Evolutionary conservation across 1,139 yeast species (phyloP).

Genomic region (Pichia sp.): DNA sequence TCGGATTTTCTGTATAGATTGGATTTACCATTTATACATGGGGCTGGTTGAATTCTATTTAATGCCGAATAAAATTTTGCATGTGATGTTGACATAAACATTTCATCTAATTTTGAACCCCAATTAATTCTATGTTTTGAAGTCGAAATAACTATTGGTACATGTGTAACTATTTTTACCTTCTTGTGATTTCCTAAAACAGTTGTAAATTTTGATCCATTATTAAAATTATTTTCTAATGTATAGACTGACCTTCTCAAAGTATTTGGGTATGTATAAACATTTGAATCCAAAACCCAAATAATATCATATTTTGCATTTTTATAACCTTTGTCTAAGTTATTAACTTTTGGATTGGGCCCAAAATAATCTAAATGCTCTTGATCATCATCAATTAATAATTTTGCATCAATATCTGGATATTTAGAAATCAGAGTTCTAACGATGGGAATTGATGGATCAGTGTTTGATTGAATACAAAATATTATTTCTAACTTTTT

Average conservation of each 20-base stretch:
- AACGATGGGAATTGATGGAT: conserved; percentile 61
- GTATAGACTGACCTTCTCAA: conserved; percentile 60
- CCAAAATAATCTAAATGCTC: conserved; percentile 50
- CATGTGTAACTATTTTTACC: conserved; percentile 74
- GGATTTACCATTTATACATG: conserved; percentile 92
- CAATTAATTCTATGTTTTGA: conserved; percentile 24
- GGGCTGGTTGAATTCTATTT: conserved; percentile 71
- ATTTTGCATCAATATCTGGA: conserved; percentile 52
- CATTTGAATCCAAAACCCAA: conserved; percentile 89
- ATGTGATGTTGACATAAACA: conserved; percentile 79
- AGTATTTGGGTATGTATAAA: conserved; percentile 67
- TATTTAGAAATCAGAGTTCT: conserved; percentile 43
- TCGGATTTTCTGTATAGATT: conserved; percentile 69
- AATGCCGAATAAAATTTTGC: conserved; percentile 77
- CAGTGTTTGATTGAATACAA: conserved; percentile 61
- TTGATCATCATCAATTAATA: conserved; percentile 39
- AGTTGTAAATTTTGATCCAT: conserved; percentile 5
- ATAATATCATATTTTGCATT: conserved; percentile 64
- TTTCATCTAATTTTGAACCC: conserved; percentile 78
- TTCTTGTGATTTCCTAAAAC: conserved; percentile 28
- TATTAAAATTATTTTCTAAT: conserved; percentile 18
- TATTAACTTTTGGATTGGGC: conserved; percentile 86
- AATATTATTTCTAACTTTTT: conserved; percentile 61
- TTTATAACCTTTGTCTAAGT: conserved; percentile 69
- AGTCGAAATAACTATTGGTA: conserved; percentile 32